Evolutionary conservation across 164 flowering plant species (phyloP).

Genomic region (Aristolochia contorta): DNA sequence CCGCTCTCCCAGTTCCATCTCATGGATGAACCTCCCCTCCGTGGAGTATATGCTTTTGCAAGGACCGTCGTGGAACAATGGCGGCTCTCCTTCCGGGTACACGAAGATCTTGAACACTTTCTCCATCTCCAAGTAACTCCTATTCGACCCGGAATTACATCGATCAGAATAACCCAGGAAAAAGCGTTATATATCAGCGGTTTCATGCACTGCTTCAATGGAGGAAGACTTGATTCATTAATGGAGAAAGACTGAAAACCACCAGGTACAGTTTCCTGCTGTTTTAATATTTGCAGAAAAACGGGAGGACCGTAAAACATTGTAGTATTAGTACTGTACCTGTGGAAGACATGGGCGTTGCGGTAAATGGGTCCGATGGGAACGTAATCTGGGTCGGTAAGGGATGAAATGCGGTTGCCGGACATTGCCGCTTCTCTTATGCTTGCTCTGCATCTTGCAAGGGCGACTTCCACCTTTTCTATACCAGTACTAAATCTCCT

Average conservation of each 20-base stretch:
- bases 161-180: too few species aligned
- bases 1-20: constrained; percentile 29
- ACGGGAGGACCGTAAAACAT: too few species aligned
- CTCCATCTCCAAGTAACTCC: constrained; percentile 75
- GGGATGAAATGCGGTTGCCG: constrained; percentile 3
- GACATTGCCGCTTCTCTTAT: constrained; percentile 20
- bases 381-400: constrained; percentile 19
- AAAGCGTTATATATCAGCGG: too few species aligned
- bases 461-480: constrained; percentile 22
- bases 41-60: constrained; percentile 58
- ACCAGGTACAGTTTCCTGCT: too few species aligned
- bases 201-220: too few species aligned
- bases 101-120: constrained; percentile 49
- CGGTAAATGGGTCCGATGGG: constrained; percentile 32
- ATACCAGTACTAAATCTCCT: constrained; percentile 5
- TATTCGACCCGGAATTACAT: too few species aligned
- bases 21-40: constrained; percentile 59
- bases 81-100: constrained; percentile 65
- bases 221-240: background rate
- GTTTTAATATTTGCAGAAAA: too few species aligned
- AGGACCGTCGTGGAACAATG: constrained; percentile 58
- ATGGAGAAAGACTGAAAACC: too few species aligned
- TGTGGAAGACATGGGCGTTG: constrained; percentile 27
- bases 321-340: too few species aligned
- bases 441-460: constrained; percentile 22